Evolutionary conservation across 805 yeast genomes (phyloP), one percentile per base, ranked within the genome.

Genomic region (Cyberlindnera suaveolens): DNA sequence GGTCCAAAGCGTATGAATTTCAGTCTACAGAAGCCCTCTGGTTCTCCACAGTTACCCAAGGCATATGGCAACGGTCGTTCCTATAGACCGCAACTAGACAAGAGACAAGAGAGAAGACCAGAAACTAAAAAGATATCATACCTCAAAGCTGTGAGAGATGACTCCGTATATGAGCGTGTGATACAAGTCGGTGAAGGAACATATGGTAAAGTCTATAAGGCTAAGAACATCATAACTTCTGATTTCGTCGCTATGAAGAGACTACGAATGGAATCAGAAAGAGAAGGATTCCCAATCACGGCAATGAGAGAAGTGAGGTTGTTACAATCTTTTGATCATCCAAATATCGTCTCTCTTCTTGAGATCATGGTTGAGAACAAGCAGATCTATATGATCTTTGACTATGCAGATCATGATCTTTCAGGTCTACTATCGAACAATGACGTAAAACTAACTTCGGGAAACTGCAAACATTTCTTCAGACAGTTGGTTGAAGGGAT

Each of bases 121-220:
- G 27, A 27, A 13, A 42, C 39, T 20, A 36, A 44, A 14, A 38
- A 41, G 14, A 30, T 55, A 2, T 52, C 60, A 7, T 56, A 50
- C 32, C 34, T 52, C 29, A 56, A 51, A 38, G 47, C 58, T 4
- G 35, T 48, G 2, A 52, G 62, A 44, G 47, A 43, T n/a, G 48
- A 57, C 9, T 50, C 60, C 0, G 54, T 67, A 3, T 88, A 84
- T 61, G 82, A 82, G 50, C 70, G 90, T 42, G 77, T 86, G 1
- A 73, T 77, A 34, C 98, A 93, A 59, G 98, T 93, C 5, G 99
- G 99, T n/a, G 98, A 93, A 64, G 99, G 99, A 9, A 93, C 98
- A 0, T 93, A 93, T 62, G 99, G 99, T 16, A 89, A 87, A 60
- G 99, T 93, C 17, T 89, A 85, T 67, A 88, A 89, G 58, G 96